Base-by-base conservation (phyloP, 164 flowering plant species). In the Vitis rupestris region DNA sequence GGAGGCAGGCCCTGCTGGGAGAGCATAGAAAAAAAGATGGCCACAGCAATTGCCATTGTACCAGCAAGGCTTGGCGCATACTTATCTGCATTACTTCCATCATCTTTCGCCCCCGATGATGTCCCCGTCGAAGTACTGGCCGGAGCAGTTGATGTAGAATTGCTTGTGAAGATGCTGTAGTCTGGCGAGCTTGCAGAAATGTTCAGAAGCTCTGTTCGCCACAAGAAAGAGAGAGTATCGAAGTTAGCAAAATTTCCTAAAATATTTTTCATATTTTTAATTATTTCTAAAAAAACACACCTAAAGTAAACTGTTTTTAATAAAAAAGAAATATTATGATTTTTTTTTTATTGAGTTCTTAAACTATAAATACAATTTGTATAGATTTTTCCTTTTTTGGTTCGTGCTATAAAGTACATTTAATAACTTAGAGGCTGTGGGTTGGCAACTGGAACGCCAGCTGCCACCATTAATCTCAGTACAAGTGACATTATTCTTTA, bases 151-250 rank as follows among this genome's bases (percentile, higher is more conserved):
- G 83, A 13, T 27, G 82, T 3, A 3, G 79, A 19, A 16, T 56
- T 1, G 49, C 78, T 78, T 2, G 49, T 72, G 82, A 83, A 86
- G 73, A 86, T 70, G 29, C 77, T 79, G 15, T 80, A 75, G 5
- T 78, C 84, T 0, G 90, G 81, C 9, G 87, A 84, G 71, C 60
- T 70, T 3, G 87, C 69, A 58, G 86, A 50, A 66, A 86, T 10
- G 55, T 82, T 74, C 8, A 86, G 75, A 31, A 82, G 84, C 75
- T 70, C 90, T 86, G 82, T 29, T 23, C 27, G 27, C 27, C 27
- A 23, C 27, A 23, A 53, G 50, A n/a, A 12, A 48, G 19, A 14
- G n/a, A 13, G n/a, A 13, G 47, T 65, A 44, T 48, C 3, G 31
- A 65, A 23, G 14, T 31, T 5, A 37, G 8, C 2, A 23, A 51